phyloP scores from a whole-genome alignment of 2,329 filamentous ascomycete genomes.

The Podosphaera aphanis region DNA sequence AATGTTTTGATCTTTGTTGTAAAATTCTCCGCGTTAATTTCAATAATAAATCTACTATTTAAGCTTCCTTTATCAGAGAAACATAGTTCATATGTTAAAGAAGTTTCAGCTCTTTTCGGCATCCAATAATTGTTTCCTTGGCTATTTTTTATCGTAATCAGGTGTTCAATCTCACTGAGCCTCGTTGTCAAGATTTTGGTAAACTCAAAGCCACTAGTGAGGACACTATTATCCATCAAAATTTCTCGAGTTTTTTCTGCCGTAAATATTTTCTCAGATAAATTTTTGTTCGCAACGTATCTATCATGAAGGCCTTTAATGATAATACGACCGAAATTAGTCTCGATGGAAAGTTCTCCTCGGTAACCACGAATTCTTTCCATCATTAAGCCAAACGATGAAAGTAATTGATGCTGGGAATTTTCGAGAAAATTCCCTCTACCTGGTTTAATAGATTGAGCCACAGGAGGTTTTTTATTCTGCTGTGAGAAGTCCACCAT shows the following conservation, averaged over 20 bases:
- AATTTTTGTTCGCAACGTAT: constrained; percentile 4
- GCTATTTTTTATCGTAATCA: constrained; percentile 9
- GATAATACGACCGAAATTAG: constrained; percentile 14
- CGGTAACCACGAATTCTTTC: constrained; percentile 7
- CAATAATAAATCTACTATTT: constrained; percentile 7
- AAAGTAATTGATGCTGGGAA: constrained; percentile 7
- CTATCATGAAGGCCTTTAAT: constrained; percentile 4
- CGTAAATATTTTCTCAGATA: not conserved
- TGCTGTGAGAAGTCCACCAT: no score
- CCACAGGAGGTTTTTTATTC: no score
- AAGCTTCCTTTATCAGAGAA: constrained; percentile 6
- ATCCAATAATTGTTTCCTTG: constrained; percentile 10
- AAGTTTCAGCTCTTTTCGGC: constrained; percentile 4
- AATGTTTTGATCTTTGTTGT: constrained; percentile 4
- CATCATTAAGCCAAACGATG: constrained; percentile 8
- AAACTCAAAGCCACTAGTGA: constrained; percentile 6
- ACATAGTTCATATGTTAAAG: constrained; percentile 11
- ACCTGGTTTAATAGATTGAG: no score
- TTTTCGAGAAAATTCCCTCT: no score
- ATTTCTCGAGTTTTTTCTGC: not conserved
- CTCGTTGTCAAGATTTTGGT: constrained; percentile 12
- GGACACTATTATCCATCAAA: not conserved
- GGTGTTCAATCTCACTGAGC: constrained; percentile 8
- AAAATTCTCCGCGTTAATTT: constrained; percentile 14
- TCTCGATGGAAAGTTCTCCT: constrained; percentile 9